These are phyloP conservation scores for Taxillus chinensis DNA, from an alignment of 164 flowering plant species.

Conservation along the genomic window DNA sequence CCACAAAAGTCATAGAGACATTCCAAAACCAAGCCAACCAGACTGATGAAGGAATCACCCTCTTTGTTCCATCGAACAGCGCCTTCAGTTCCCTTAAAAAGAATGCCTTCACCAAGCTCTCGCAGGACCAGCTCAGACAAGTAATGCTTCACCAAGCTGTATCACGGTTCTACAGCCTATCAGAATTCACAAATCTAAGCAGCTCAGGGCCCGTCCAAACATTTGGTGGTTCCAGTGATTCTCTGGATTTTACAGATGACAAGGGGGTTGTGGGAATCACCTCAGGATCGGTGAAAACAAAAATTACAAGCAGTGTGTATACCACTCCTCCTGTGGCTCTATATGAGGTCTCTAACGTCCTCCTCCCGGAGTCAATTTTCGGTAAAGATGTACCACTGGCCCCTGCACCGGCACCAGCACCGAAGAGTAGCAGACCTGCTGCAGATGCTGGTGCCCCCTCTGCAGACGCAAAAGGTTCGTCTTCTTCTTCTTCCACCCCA, in stretches of 20 bases:
- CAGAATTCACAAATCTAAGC: slow-evolving; percentile 78
- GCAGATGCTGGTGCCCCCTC: slow-evolving; percentile 47
- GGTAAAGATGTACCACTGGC: slow-evolving; percentile 71
- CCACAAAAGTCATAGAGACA: slow-evolving; percentile 70
- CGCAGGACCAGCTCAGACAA: slow-evolving; percentile 54
- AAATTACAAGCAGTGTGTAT: slow-evolving; percentile 60
- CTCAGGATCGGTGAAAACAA: slow-evolving; percentile 65
- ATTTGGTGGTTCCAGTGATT: slow-evolving; percentile 59
- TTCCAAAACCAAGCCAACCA: slow-evolving; percentile 85
- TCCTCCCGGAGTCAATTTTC: slow-evolving; percentile 77
- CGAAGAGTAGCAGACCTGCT: slow-evolving; percentile 19
- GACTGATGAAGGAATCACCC: slow-evolving; percentile 69
- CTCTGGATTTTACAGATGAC: slow-evolving; percentile 53
- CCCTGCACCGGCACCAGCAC: slow-evolving; percentile 77
- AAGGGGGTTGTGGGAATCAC: slow-evolving; percentile 47
- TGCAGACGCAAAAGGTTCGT: neutral
- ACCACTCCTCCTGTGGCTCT: slow-evolving; percentile 71
- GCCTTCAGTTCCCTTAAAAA: slow-evolving; percentile 63
- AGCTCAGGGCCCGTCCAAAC: slow-evolving; percentile 40
- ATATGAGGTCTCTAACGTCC: slow-evolving; percentile 60
- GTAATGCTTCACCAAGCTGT: slow-evolving; percentile 66
- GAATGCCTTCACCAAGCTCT: slow-evolving; percentile 63
- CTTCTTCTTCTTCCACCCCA: neutral
- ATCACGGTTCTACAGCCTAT: slow-evolving; percentile 53
- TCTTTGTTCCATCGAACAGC: slow-evolving; percentile 68